Base-by-base conservation (phyloP, 805 yeast genomes). In the Lachancea quebecensis region DNA sequence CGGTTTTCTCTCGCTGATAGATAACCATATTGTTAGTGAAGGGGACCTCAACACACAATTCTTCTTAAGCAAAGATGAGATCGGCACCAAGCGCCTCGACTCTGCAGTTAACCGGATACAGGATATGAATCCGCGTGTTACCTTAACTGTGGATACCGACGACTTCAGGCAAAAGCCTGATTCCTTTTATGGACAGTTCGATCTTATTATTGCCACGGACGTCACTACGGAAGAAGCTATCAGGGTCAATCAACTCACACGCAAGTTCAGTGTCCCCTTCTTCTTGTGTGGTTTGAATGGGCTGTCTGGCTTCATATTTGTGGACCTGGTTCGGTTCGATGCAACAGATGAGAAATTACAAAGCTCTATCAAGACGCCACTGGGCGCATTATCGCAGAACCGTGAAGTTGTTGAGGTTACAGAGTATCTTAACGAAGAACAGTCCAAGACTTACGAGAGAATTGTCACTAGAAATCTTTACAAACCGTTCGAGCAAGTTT, bases 111-210 rank as follows among this genome's bases (percentile, higher is more conserved):
- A 67, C 2, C 70, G 81, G 41, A 78, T 91, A 34, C 74, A 72
- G 53, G 87, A 85, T 15, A 73, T 93, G 64, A 93, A 93, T 58
- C 85, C 85, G 10, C 70, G 96, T 49, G 97, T 90, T 14, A 67
- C 72, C 2, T 62, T 91, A 12, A 53, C 70, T 1, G 69, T 70
- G 33, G 74, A 74, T 42, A 65, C 70, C 0, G 55, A 51, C 0
- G 47, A 64, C 1, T 53, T 59, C 50, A 42, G 44, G 10, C 36
- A 49, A 2, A 50, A 64, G 34, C 57, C 59, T 12, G 49, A 50
- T 0, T 57, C 55, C 0, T 83, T 71, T 58, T 76, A 79, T 56
- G 55, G 65, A 12, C 59, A 70, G 30, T 90, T 82, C 60, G 85
- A 83, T 55, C 63, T 91, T 42, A 74, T 91, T 3, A 77, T 93